phyloP scores from a whole-genome alignment of 257 asterid species.

The Solanum pimpinellifolium region DNA sequence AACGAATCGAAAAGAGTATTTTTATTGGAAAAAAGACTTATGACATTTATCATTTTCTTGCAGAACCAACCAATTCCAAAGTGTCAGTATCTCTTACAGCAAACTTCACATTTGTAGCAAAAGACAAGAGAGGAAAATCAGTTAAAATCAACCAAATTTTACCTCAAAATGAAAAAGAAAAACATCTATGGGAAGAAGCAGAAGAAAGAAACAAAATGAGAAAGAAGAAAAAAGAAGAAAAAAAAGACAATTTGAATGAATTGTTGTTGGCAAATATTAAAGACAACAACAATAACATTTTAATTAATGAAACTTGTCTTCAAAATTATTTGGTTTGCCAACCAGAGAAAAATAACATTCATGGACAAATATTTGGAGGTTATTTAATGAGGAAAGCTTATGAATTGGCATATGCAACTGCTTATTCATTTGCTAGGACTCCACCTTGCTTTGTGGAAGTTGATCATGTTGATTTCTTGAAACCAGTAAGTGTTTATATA shows the following conservation, averaged over 20 bases:
- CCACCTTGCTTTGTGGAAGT: conserved; percentile 76
- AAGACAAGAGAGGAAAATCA: conserved; percentile 70
- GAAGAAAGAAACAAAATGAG: conserved; percentile 68
- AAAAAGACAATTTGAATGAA: conserved; percentile 29
- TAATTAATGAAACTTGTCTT: conserved; percentile 65
- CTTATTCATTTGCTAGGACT: conserved; percentile 68
- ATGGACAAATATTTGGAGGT: conserved; percentile 91
- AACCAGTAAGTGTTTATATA: conserved; percentile 51
- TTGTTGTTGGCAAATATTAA: conserved; percentile 51
- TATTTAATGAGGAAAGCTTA: conserved; percentile 84
- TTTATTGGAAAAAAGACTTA: background rate
- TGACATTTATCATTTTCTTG: conserved; percentile 7
- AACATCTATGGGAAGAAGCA: conserved; percentile 56
- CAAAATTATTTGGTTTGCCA: conserved; percentile 83
- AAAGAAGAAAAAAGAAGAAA: conserved; percentile 39
- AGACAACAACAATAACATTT: conserved; percentile 62
- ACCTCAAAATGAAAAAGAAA: conserved; percentile 63
- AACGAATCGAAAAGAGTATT: rapidly evolving
- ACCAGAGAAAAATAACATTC: conserved; percentile 84
- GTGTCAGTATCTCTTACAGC: conserved; percentile 70
- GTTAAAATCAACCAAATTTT: conserved; percentile 56
- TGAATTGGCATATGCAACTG: conserved; percentile 74
- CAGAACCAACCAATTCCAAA: conserved; percentile 21
- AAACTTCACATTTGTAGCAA: conserved; percentile 88
- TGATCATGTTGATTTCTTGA: conserved; percentile 79